Conservation (phyloP, 2,329 filamentous ascomycete species). For the Colletotrichum sp. region DNA sequence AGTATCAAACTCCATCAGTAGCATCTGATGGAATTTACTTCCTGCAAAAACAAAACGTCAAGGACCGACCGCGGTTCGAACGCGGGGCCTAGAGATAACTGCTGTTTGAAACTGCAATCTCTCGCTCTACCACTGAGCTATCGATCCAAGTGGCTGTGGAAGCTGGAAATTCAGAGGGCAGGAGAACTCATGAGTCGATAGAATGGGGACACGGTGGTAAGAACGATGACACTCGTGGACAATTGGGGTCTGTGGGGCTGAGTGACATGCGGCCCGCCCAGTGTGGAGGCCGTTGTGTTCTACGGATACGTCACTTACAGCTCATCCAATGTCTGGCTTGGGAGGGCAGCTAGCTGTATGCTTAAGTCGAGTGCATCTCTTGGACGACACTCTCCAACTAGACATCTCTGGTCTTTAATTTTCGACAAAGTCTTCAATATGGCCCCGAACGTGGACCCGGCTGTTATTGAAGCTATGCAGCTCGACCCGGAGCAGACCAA, state of each 20-base stretch:
- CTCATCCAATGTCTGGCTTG: conserved; percentile 2
- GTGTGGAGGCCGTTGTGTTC: neutral
- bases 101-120: conserved; percentile 10
- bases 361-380: neutral
- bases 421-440: neutral
- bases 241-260: neutral
- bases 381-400: neutral
- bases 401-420: neutral
- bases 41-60: neutral
- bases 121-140: conserved; percentile 24
- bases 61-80: conserved; percentile 23
- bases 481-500: conserved; percentile 60
- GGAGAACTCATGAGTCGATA: neutral
- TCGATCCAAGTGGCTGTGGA: conserved; percentile 8
- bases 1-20: neutral
- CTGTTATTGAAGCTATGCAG: conserved; percentile 64
- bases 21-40: neutral
- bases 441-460: conserved; percentile 60
- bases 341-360: neutral
- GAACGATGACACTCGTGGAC: neutral
- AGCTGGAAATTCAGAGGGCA: fast-evolving
- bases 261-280: neutral
- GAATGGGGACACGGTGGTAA: neutral
- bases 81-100: conserved; percentile 21
- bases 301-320: conserved; percentile 10